phyloP scores from a whole-genome alignment of 805 yeast species.

The Ogataea parapolymorpha region DNA sequence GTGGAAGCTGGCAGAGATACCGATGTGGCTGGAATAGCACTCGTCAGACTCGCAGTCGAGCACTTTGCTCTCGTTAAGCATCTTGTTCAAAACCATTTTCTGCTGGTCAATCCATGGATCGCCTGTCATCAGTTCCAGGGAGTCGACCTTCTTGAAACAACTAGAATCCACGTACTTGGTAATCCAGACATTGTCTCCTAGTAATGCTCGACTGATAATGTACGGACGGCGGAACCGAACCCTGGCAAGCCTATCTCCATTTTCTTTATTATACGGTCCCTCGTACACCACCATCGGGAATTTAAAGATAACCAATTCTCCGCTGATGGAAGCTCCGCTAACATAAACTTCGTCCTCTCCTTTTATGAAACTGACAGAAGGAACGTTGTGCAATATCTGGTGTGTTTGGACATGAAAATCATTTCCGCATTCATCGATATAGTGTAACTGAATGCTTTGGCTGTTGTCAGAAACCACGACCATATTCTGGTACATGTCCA shows the following conservation, averaged over 20 bases:
- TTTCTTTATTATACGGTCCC: conserved; percentile 10
- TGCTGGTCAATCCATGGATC: conserved; percentile 38
- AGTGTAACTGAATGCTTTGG: conserved; percentile 41
- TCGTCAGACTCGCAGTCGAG: conserved; percentile 41
- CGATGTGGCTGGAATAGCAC: conserved; percentile 37
- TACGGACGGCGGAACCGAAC: conserved; percentile 34
- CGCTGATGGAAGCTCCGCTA: conserved; percentile 42
- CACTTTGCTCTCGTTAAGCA: conserved; percentile 39
- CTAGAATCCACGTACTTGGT: conserved; percentile 36
- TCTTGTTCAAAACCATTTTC: conserved; percentile 23
- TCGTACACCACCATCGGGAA: conserved; percentile 24
- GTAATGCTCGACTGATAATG: conserved; percentile 30
- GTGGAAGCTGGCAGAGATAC: conserved; percentile 35
- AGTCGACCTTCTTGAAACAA: conserved; percentile 48
- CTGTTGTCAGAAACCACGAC: conserved; percentile 55
- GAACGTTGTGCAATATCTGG: conserved; percentile 51
- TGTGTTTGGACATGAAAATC: conserved; percentile 33
- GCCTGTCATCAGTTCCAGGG: conserved; percentile 47
- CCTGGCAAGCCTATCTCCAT: conserved; percentile 7
- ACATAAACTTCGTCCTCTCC: conserved; percentile 29
- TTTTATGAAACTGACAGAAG: conserved; percentile 43
- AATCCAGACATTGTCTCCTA: conserved; percentile 56
- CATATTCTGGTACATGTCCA: conserved; percentile 42
- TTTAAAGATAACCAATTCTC: conserved; percentile 40
- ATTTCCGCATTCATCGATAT: conserved; percentile 23